Base-by-base conservation (phyloP, 1,284 basidiomycete genomes). In the Sphagnurus paluster region DNA sequence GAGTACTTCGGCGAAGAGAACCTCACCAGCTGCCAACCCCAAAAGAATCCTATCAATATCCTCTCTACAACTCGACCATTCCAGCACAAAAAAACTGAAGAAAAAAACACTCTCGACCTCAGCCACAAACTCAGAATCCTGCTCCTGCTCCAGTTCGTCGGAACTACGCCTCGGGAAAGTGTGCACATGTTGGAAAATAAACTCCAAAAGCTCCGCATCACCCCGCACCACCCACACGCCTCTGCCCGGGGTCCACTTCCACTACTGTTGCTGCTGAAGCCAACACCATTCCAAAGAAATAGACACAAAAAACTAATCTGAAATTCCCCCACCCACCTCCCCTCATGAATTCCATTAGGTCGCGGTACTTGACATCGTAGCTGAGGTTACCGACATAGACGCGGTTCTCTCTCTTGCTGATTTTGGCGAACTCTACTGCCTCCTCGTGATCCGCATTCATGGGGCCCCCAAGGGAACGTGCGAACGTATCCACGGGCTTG, bases 341-440 rank as follows among this genome's bases (percentile, higher is more conserved):
- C 84, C 88, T 81, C 92, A 96, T 95, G 67, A 95, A 96, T 84
- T 94, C 90, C 81, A 94, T 93, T 73, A 98, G 79, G 76, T 97
- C 93, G 72, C 90, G 85, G 76, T 95, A 97, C 74, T 90, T 95
- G 82, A 94, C 91, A 69, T 95, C 91, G 79, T 97, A 98, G 65
- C 88, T 90, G 70, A 98, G 82, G 70, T 98, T 98, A 64, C 95
- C 96, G 67, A 98, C 93, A 65, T 99, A 98, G 61, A 98, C 93
- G 56, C 96, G 82, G 71, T 98, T 95, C 77, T 98, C 94, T 76
- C 93, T 85, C 77, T 95, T 91, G 84, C 90, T 93, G 62, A 87
- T 80, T 69, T 95, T 93, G 60, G 92, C 86, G 58, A 93, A 92
- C 63, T 92, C 91, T 59, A 82, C 84, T 11, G 92, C 91, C 65